phyloP scores from a whole-genome alignment of 139 green algal genomes.

The Edaphochlamys debaryana region DNA sequence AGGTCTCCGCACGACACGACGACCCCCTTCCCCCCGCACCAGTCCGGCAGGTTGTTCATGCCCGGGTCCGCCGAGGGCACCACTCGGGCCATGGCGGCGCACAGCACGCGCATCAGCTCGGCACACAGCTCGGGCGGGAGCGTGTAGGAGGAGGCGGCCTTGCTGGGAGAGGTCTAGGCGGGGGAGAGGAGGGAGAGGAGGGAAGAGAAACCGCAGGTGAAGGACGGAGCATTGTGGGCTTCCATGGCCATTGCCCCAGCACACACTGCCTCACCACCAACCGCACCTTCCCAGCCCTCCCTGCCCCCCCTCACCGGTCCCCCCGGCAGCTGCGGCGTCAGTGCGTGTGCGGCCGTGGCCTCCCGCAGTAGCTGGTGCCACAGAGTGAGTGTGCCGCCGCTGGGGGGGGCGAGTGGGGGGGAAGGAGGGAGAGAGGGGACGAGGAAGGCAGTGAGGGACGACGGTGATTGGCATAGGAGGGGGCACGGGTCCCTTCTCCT shows the following conservation, averaged over 20 bases:
- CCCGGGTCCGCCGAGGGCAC: conserved; percentile 35
- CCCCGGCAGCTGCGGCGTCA: conserved; percentile 15
- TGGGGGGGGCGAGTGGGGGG: too few species aligned
- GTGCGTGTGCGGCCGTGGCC: conserved; percentile 19
- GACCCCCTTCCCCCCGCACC: not conserved
- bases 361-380: conserved; percentile 69
- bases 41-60: conserved; percentile 33
- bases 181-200: not conserved
- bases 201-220: not conserved
- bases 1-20: too few species aligned
- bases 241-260: not conserved
- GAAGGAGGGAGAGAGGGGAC: too few species aligned
- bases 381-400: conserved; percentile 62
- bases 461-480: too few species aligned
- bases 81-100: conserved; percentile 18
- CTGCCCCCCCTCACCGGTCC: too few species aligned
- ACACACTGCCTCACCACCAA: not conserved
- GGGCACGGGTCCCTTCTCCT: too few species aligned
- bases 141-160: not conserved
- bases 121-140: conserved; percentile 18
- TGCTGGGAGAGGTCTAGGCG: not conserved
- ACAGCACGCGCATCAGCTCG: conserved; percentile 42
- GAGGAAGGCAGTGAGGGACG: too few species aligned
- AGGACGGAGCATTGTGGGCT: too few species aligned
- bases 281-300: too few species aligned